Evolutionary conservation across 208 protist species (phyloP), one percentile per base, ranked within the genome.

Genomic region (Trypanosoma cruzi): DNA sequence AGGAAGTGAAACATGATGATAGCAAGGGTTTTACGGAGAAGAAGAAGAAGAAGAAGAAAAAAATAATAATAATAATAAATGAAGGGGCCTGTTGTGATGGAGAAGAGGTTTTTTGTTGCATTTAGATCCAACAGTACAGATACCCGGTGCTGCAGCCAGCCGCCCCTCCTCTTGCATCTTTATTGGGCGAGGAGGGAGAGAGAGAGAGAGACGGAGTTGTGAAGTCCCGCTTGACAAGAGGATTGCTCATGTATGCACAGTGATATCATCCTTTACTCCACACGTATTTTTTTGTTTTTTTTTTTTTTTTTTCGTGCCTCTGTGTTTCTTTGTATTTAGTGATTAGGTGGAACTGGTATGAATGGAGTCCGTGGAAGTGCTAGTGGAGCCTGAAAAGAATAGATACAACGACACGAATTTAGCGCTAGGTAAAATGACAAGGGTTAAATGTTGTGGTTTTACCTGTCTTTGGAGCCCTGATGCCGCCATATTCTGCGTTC

Each of bases 381-480:
- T 50, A 48, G 62, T 68, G 16, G 18, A 22, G 11, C 6, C 42
- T 4, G 16, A 58, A 16, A 52, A 67, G 48, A 61, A 82, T 40
- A 66, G 84, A 31, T 75, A 61, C 53, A 89, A 88, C 68, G 36
- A 73, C 11, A 70, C 58, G 24, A 42, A 54, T 10, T 69, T 66
- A 32, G 84, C 84, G 28, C 73, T 89, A n/a, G 86, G 86, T 22
- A 67, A 54, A 29, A 13, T 80, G 0, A 22, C 24, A 36, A 31
- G 75, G 16, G 34, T 2, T 4, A 55, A 62, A 4, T 28, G 68
- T 4, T 76, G 44, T 37, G 63, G 77, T 40, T 34, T 84, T 8
- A 79, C 71, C 1, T 83, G 78, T 16, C 55, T 74, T 34, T 78
- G 78, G 78, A 78, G 68, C 60, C 44, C 62, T 28, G 72, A 81